These are phyloP conservation scores for Monosporascus ibericus DNA, from an alignment of 2,329 filamentous ascomycete species.

Conservation along the genomic window DNA sequence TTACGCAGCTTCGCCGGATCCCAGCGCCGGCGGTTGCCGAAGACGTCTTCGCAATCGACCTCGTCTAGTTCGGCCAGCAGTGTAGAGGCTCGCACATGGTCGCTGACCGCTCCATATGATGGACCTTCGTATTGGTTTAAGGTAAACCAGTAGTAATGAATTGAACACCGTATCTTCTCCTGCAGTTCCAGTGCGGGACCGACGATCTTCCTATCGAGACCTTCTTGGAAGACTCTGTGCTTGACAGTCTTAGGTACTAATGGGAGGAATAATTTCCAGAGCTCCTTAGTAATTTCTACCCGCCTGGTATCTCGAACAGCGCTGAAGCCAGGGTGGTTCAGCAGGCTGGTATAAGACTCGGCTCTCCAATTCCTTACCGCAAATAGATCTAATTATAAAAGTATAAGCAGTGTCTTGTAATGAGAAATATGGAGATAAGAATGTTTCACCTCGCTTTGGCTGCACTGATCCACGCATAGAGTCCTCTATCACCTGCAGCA, in stretches of 20 bases:
- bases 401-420: background rate
- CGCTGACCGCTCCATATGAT: background rate
- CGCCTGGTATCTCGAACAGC: background rate
- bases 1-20: background rate
- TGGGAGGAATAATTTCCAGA: background rate
- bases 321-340: background rate
- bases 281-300: background rate
- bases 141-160: background rate
- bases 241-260: background rate
- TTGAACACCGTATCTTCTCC: background rate
- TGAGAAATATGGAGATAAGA: background rate
- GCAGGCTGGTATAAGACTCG: background rate
- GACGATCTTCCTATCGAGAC: background rate
- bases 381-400: background rate
- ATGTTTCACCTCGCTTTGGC: background rate
- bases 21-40: background rate
- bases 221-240: background rate
- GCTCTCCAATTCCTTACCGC: background rate
- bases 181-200: background rate
- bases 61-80: background rate
- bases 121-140: background rate
- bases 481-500: background rate
- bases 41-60: background rate
- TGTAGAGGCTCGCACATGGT: background rate
- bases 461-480: background rate